These are phyloP conservation scores for Termitomyces sp. DNA, from an alignment of 768 basidiomycete species.

Conservation along the genomic window DNA sequence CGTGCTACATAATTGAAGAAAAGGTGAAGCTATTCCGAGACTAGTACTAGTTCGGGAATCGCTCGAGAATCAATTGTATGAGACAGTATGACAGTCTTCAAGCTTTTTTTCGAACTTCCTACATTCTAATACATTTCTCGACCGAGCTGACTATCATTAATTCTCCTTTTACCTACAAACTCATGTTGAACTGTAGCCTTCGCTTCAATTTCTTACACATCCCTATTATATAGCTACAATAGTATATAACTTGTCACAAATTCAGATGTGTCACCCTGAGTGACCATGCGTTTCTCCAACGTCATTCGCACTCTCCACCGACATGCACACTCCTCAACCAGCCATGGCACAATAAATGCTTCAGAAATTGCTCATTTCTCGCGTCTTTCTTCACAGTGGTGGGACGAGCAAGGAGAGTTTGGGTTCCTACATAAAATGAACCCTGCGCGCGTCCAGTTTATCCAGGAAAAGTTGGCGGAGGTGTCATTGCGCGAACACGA, in stretches of 20 bases:
- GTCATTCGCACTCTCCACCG: conserved; percentile 12
- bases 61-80: too few species aligned
- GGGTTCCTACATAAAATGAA: conserved; percentile 92
- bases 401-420: conserved; percentile 92
- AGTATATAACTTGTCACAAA: neutral
- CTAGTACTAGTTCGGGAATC: too few species aligned
- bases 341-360: conserved; percentile 49
- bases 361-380: conserved; percentile 84
- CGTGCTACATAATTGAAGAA: too few species aligned
- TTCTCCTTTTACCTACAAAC: too few species aligned
- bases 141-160: too few species aligned
- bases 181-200: too few species aligned
- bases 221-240: too few species aligned
- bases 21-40: too few species aligned
- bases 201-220: too few species aligned
- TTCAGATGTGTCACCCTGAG: neutral
- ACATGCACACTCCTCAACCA: conserved; percentile 7
- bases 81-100: too few species aligned
- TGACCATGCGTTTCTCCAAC: conserved; percentile 14
- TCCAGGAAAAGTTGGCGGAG: conserved; percentile 73
- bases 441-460: conserved; percentile 79
- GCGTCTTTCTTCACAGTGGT: conserved; percentile 77
- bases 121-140: too few species aligned
- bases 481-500: conserved; percentile 49
- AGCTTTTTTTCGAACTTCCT: too few species aligned